Percentiles rank a stretch among this genome's conserved stretches.
These are phyloP conservation scores for Fomitopsis serialis DNA, from an alignment of 768 basidiomycete species.

Conservation along the genomic window DNA sequence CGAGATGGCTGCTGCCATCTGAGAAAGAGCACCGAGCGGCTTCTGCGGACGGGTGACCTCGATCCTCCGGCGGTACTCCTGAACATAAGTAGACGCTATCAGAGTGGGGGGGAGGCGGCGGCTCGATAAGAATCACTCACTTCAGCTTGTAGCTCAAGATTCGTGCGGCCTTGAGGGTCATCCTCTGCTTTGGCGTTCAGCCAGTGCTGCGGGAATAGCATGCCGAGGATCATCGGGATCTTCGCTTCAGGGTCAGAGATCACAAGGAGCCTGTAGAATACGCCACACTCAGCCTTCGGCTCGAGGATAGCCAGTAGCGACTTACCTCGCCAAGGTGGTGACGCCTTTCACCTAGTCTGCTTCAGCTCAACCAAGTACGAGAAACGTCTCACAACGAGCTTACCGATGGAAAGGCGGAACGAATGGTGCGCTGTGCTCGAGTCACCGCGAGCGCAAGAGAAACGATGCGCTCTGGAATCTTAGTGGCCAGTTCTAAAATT, in stretches of 20 bases:
- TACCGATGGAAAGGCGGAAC: slow-evolving; percentile 1
- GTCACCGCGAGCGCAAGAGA: slow-evolving; percentile 69
- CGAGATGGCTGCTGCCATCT: slow-evolving; percentile 63
- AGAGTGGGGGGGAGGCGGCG: neutral
- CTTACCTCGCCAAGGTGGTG: slow-evolving; percentile 1
- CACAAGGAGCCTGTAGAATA: slow-evolving; percentile 29
- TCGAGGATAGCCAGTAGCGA: neutral
- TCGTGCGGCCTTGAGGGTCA: slow-evolving; percentile 56
- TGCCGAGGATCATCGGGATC: slow-evolving; percentile 44
- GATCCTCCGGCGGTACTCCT: slow-evolving; percentile 45
- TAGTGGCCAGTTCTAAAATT: slow-evolving; percentile 55
- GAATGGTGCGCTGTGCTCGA: slow-evolving; percentile 44
- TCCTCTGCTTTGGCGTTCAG: slow-evolving; percentile 45
- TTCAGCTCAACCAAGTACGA: neutral
- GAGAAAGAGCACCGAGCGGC: slow-evolving; percentile 59
- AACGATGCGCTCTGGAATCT: slow-evolving; percentile 59
- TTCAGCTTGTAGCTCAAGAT: slow-evolving; percentile 52
- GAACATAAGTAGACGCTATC: neutral
- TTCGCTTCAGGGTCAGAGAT: slow-evolving; percentile 39
- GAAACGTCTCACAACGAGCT: neutral
- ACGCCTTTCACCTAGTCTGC: neutral
- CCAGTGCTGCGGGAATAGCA: slow-evolving; percentile 63
- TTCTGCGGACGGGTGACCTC: slow-evolving; percentile 52
- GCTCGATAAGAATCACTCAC: slow-evolving; percentile 27
- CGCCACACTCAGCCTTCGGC: neutral